Evolutionary conservation across 1,284 basidiomycete species (phyloP).

Genomic region (Schizophyllum amplum): DNA sequence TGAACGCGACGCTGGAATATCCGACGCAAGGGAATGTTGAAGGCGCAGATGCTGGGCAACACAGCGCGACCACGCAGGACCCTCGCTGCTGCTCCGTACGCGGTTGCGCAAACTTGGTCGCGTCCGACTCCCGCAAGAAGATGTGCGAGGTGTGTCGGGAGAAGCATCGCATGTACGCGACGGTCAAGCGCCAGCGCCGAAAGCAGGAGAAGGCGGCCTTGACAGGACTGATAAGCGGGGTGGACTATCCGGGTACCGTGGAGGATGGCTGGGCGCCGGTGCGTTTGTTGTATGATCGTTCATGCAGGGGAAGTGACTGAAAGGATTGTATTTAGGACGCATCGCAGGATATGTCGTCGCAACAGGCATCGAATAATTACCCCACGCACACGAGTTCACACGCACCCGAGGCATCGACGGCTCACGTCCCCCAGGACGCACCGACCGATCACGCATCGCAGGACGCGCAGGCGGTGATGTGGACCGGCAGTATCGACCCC

Average conservation of each 20-base stretch:
- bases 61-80: too few species aligned
- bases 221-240: conserved; percentile 15
- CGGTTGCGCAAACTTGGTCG: conserved; percentile 21
- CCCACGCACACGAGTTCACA: too few species aligned
- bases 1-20: too few species aligned
- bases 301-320: conserved; percentile 6
- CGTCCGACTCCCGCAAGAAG: conserved; percentile 23
- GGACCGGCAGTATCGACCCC: not conserved
- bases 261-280: conserved; percentile 7
- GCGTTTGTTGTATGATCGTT: conserved; percentile 2
- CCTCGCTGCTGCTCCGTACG: conserved; percentile 26
- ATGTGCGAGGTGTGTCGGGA: conserved; percentile 48
- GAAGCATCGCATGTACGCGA: conserved; percentile 43
- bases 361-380: too few species aligned
- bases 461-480: not conserved
- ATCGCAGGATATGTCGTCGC: too few species aligned
- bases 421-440: not conserved
- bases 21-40: too few species aligned
- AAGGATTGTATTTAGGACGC: not conserved
- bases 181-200: conserved; percentile 40
- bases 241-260: conserved; percentile 9
- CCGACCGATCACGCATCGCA: not conserved
- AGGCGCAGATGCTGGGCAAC: too few species aligned
- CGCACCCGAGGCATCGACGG: not conserved
- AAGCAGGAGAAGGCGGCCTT: conserved; percentile 43